A percentile compares a stretch with the other conserved stretches of the same genome.
Conservation (phyloP, 2,329 filamentous ascomycete species). For the Akanthomyces lecanii region DNA sequence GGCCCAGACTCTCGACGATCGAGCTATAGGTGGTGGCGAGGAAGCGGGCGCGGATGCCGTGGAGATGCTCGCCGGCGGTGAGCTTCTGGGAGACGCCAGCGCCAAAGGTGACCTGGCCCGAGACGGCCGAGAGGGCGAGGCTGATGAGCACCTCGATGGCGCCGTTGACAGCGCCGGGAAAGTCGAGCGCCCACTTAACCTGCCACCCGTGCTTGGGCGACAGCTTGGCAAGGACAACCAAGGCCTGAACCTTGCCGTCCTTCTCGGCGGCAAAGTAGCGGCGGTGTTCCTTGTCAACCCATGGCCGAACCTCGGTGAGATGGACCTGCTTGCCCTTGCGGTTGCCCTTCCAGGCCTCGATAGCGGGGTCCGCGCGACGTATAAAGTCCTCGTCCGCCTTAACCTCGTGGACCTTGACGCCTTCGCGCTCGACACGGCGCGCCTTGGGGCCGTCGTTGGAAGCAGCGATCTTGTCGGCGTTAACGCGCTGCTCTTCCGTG, state of each 20-base stretch:
- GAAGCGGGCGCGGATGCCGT: slow-evolving; percentile 75
- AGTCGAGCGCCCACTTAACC: slow-evolving; percentile 94
- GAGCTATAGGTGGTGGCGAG: slow-evolving; percentile 78
- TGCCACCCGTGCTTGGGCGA: slow-evolving; percentile 82
- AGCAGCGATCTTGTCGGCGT: slow-evolving; percentile 66
- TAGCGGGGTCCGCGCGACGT: slow-evolving; percentile 64
- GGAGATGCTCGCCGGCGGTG: slow-evolving; percentile 74
- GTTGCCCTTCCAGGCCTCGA: slow-evolving; percentile 73
- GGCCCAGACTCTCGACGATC: slow-evolving; percentile 74
- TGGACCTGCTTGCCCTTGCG: slow-evolving; percentile 85
- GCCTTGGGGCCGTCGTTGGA: slow-evolving; percentile 66
- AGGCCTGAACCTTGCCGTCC: slow-evolving; percentile 66
- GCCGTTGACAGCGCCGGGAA: slow-evolving; percentile 79
- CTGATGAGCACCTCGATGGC: slow-evolving; percentile 81
- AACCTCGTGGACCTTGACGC: slow-evolving; percentile 73
- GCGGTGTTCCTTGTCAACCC: slow-evolving; percentile 77
- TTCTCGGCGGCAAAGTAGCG: slow-evolving; percentile 81
- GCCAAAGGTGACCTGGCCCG: slow-evolving; percentile 73
- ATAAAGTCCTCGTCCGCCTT: slow-evolving; percentile 66
- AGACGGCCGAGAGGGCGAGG: slow-evolving; percentile 54
- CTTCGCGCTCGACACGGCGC: slow-evolving; percentile 75
- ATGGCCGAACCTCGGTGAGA: slow-evolving; percentile 82
- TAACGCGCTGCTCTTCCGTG: slow-evolving; percentile 82
- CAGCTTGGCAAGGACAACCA: slow-evolving; percentile 81
- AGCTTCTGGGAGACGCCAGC: slow-evolving; percentile 73